A percentile compares a stretch with the other conserved stretches of the same genome.
phyloP scores from a whole-genome alignment of 805 yeast species.

The Kodamaea fukazawae region DNA sequence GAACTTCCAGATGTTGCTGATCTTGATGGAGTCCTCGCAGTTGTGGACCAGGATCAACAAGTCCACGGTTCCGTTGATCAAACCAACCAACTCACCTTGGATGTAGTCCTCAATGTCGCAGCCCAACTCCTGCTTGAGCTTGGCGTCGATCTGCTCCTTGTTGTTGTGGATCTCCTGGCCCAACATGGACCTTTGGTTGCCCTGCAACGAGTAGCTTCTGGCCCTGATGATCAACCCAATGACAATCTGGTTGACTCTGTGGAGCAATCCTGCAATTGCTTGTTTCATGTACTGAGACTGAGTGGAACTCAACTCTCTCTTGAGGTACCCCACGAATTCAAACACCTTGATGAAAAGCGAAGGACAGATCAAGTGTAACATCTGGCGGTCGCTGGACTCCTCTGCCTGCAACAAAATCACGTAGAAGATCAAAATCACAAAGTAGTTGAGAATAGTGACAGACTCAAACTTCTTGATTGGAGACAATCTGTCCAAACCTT shows the following conservation, averaged over 20 bases:
- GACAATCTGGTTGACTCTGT: conserved; percentile 29
- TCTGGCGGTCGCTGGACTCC: conserved; percentile 19
- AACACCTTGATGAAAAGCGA: conserved; percentile 15
- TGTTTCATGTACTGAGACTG: conserved; percentile 21
- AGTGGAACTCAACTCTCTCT: neutral
- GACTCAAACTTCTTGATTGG: conserved; percentile 18
- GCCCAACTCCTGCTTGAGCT: conserved; percentile 7
- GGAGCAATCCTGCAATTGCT: conserved; percentile 28
- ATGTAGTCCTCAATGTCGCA: conserved; percentile 11
- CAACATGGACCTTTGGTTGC: conserved; percentile 10
- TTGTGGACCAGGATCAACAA: conserved; percentile 12
- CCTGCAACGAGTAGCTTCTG: conserved; percentile 2
- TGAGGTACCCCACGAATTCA: conserved; percentile 12
- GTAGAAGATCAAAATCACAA: conserved; percentile 26
- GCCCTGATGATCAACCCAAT: conserved; percentile 33
- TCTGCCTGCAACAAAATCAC: conserved; percentile 37
- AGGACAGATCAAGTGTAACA: conserved; percentile 16
- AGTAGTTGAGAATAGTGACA: conserved; percentile 24
- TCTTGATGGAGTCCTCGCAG: conserved; percentile 14
- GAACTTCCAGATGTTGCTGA: conserved; percentile 38
- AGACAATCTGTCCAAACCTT: conserved; percentile 14
- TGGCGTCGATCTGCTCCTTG: conserved; percentile 5
- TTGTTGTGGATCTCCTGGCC: conserved; percentile 7
- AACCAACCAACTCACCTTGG: conserved; percentile 10
- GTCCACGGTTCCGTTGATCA: conserved; percentile 14